phyloP scores from a whole-genome alignment of 1,139 yeast species.

The Petasospora fabianii region DNA sequence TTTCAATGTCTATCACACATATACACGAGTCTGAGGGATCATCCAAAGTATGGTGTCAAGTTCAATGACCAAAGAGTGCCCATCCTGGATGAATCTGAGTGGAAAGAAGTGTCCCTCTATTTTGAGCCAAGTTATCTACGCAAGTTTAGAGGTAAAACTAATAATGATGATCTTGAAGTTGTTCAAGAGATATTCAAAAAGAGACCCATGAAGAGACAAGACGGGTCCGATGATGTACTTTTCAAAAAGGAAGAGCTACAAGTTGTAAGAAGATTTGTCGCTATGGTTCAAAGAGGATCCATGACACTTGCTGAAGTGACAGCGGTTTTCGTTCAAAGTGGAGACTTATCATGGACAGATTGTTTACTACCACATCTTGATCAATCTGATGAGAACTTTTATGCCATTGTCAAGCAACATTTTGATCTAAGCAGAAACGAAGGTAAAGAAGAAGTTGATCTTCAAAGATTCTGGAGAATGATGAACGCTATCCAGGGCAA shows the following conservation, averaged over 20 bases:
- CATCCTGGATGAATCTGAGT: constrained; percentile 6
- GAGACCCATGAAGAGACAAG: constrained; percentile 10
- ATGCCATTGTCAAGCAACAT: constrained; percentile 1
- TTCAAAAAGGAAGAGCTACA: constrained; percentile 4
- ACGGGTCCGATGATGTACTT: not conserved
- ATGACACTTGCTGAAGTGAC: constrained; percentile 9
- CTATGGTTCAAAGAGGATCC: constrained; percentile 4
- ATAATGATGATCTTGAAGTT: constrained; percentile 15
- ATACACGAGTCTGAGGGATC: constrained; percentile 10
- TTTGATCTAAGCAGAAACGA: constrained; percentile 6
- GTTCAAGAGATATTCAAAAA: constrained; percentile 14
- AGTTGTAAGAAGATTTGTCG: constrained; percentile 4
- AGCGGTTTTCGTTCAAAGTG: constrained; percentile 8
- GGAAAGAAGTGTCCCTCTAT: constrained; percentile 8
- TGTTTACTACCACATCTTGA: constrained; percentile 5
- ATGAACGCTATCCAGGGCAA: constrained; percentile 7
- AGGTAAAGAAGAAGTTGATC: constrained; percentile 9
- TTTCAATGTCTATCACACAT: constrained; percentile 17
- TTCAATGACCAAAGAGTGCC: constrained; percentile 11
- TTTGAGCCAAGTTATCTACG: constrained; percentile 17
- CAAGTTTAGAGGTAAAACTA: constrained; percentile 13
- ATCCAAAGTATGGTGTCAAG: constrained; percentile 1
- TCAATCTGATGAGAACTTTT: constrained; percentile 2
- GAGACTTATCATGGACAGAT: constrained; percentile 4
- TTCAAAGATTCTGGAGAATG: constrained; percentile 12